Percentiles rank a stretch among this genome's conserved stretches.
Evolutionary conservation across 73 alveolate species (phyloP).

Genomic region (Halteria grandinella): DNA sequence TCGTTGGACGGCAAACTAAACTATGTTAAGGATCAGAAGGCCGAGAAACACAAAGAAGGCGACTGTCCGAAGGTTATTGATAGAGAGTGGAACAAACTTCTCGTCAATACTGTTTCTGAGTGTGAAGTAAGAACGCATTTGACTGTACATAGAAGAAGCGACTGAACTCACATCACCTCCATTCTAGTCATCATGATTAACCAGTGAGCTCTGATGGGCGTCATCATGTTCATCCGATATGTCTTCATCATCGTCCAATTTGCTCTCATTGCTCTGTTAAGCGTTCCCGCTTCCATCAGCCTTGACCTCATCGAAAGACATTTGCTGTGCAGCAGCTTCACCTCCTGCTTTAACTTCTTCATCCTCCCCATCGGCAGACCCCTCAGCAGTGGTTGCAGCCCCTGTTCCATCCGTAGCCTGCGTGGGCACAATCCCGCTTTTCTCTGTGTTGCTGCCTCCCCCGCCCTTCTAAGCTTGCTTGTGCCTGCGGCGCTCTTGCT

Average conservation of each 20-base stretch:
- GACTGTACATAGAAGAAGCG: slow-evolving; percentile 28
- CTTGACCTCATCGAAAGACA: too few relatives aligned
- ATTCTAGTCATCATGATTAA: slow-evolving; percentile 5
- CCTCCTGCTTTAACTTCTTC: slow-evolving; percentile 22
- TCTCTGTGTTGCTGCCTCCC: neutral
- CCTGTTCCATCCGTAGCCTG: neutral
- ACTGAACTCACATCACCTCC: slow-evolving; percentile 59
- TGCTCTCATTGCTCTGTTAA: too few relatives aligned
- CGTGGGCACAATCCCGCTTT: neutral
- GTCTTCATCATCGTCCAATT: slow-evolving; percentile 23
- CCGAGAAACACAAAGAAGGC: slow-evolving; percentile 9
- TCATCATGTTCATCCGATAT: neutral
- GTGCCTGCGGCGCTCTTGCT: slow-evolving; percentile 28
- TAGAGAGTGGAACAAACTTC: slow-evolving; percentile 44
- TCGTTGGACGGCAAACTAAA: slow-evolving; percentile 8
- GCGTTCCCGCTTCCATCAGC: too few relatives aligned
- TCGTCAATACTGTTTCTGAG: slow-evolving; percentile 64
- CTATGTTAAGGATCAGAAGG: slow-evolving; percentile 8
- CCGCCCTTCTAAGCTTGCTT: neutral
- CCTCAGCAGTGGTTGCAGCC: slow-evolving; percentile 3
- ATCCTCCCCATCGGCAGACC: slow-evolving; percentile 2
- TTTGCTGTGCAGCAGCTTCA: too few relatives aligned
- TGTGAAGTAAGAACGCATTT: slow-evolving; percentile 24
- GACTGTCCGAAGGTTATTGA: slow-evolving; percentile 12
- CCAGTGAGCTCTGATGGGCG: neutral